Evolutionary conservation across 495 filamentous ascomycete genomes (phyloP).

Genomic region (Amniculicola lignicola): DNA sequence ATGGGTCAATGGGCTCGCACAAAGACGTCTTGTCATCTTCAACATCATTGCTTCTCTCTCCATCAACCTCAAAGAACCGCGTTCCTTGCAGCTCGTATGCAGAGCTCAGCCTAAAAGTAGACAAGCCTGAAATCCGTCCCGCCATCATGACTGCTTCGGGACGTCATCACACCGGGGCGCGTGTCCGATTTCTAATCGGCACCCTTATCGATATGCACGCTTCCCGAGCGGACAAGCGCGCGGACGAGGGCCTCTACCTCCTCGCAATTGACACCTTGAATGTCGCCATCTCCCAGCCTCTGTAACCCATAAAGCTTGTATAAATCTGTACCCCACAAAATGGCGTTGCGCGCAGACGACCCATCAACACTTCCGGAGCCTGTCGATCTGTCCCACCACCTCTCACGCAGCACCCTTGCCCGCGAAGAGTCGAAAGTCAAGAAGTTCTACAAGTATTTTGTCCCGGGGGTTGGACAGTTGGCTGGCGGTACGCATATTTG

Average conservation of each 20-base stretch:
- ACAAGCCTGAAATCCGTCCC: too few species aligned
- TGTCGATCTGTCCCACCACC: conserved; percentile 76
- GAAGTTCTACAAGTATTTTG: conserved; percentile 78
- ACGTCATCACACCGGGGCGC: too few species aligned
- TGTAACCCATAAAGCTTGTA: not conserved
- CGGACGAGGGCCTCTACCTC: too few species aligned
- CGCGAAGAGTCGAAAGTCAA: conserved; percentile 67
- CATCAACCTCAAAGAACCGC: too few species aligned
- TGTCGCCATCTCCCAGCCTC: not conserved
- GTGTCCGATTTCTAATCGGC: too few species aligned
- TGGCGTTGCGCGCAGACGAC: not conserved
- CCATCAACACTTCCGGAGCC: conserved; percentile 44
- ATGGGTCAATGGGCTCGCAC: too few species aligned
- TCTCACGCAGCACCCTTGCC: conserved; percentile 62
- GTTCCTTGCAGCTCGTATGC: too few species aligned
- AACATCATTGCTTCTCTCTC: too few species aligned
- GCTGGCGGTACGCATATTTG: conserved; percentile 64
- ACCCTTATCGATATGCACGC: too few species aligned
- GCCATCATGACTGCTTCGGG: too few species aligned
- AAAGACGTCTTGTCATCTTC: too few species aligned
- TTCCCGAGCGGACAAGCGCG: conserved; percentile 19
- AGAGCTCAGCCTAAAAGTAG: too few species aligned
- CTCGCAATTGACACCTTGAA: conserved; percentile 2
- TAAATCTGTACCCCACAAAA: not conserved
- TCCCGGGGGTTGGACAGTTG: conserved; percentile 80